These are phyloP conservation scores for Eutypa lata DNA, from an alignment of 2,329 filamentous ascomycete species.

Conservation along the genomic window DNA sequence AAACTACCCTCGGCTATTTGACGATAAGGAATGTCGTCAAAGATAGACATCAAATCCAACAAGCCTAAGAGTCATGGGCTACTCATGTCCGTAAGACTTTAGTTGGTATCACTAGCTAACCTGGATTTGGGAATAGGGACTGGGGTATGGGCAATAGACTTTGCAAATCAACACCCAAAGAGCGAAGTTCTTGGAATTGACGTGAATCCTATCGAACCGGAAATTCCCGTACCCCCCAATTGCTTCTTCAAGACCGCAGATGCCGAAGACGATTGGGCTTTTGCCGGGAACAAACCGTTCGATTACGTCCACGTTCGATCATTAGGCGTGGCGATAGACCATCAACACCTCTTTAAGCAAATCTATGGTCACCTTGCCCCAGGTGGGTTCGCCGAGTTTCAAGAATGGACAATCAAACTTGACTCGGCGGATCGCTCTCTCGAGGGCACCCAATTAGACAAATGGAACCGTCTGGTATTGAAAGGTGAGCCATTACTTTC, in stretches of 20 bases:
- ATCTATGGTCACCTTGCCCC: conserved; percentile 30
- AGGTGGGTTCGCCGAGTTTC: conserved; percentile 34
- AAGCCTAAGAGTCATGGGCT: too few species aligned
- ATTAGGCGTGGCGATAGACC: conserved; percentile 24
- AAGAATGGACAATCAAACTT: conserved; percentile 30
- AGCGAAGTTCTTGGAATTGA: conserved; percentile 28
- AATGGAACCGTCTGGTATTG: conserved; percentile 26
- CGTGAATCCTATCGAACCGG: conserved; percentile 25
- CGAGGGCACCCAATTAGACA: conserved; percentile 26
- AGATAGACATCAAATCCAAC: too few species aligned
- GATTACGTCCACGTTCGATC: conserved; percentile 32
- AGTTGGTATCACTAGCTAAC: neutral
- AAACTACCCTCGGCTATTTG: neutral
- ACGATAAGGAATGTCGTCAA: too few species aligned
- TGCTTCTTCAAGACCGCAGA: conserved; percentile 28
- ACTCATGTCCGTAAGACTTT: neutral
- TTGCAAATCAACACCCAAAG: conserved; percentile 22
- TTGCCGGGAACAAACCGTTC: conserved; percentile 17
- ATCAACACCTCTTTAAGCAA: conserved; percentile 22
- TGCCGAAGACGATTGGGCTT: conserved; percentile 23
- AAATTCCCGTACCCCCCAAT: conserved; percentile 20
- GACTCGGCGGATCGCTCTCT: conserved; percentile 30
- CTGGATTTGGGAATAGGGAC: conserved; percentile 3
- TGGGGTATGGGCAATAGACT: conserved; percentile 27
- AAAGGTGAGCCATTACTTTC: conserved; percentile 13